Evolutionary conservation across 2,329 filamentous ascomycete species (phyloP), one percentile per base, ranked within the genome.

Genomic region (Nemania sp.): DNA sequence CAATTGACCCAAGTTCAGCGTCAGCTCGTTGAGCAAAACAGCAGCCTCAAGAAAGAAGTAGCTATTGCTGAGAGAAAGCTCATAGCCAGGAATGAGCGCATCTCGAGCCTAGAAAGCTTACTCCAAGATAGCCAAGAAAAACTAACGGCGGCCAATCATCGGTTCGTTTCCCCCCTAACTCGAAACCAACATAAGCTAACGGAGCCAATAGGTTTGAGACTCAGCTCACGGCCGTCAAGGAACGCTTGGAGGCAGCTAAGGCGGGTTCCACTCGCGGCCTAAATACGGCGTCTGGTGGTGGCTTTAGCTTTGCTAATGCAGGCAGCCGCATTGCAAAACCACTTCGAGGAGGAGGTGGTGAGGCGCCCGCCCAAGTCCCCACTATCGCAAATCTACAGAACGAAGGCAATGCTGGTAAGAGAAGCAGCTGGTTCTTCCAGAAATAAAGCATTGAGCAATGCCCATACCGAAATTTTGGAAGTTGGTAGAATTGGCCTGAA

Each of bases 81-180:
- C 70, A 97, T 97, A 80, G 96, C 96, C 26, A 88, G 96, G 75
- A 98, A 98, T 78, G 96, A 99, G 86, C 92, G 96, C 66, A 99
- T 99, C 79, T 91, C 97, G 80, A 97, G 93, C 79, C 85, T 99
- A 53, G 96, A 99, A 84, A 91, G 88, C 77, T 84, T 99, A 77
- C 87, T 99, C 75, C 94, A 97, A 80, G 96, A 99, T 80, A 97
- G 93, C 78, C 96, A 99, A 83, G 96, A 99, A 86, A 99, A 99
- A 85, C 88, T 99, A 79, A 97, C 95, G 35, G 92, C 95, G 69
- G 94, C 96, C 47, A 99, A 98, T 81, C 95, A 98, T 83, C 92
- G 97, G 96, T 98, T 90, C 76, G 90, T 87, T 24, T 8, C 52
- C 49, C 32, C 27, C 64, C 35, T 62, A 18, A 64, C 66, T 62